Base-by-base conservation (phyloP, 306 rosid species). In the Herpetospermum pedunculosum region DNA sequence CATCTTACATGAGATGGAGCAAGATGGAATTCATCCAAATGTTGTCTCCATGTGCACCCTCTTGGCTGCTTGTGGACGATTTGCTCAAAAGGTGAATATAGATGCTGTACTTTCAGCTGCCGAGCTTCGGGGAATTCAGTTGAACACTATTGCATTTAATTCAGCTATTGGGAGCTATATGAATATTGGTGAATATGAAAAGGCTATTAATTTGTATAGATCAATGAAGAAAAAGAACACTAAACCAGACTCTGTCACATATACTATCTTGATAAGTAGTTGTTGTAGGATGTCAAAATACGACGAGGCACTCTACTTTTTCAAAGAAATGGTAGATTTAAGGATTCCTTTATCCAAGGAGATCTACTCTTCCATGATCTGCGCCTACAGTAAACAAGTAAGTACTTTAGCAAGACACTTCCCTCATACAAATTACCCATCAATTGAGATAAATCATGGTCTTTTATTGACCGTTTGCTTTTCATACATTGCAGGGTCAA, bases 91-190 rank as follows among this genome's bases (percentile, higher is more conserved):
- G 86, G 97, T 87, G 86, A 93, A 90, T 65, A 80, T 93, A 76
- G 97, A 93, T 79, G 80, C 87, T 23, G 85, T 93, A 63, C 87
- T 93, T 78, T 87, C 88, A 32, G 98, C 97, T 21, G 97, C 98
- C 44, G 79, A 87, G 84, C 82, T 86, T 79, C 82, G 96, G 60
- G 90, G 97, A 83, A 93, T 93, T 84, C 77, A 86, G 70, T 76
- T 93, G 81, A 93, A 93, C 81, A 89, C 92, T 34, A 77, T 86
- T 77, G 92, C 98, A 11, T 91, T 83, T 81, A 93, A 93, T 78
- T 89, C 98, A 76, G 96, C 98, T 70, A 93, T 93, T 70, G 98
- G 97, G 35, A 91, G 96, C 87, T 93, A 84, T 83, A 84, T 90
- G 91, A 89, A 81, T 84, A 81, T 82, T 26, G 96, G 89, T 67